Evolutionary conservation across 2,329 filamentous ascomycete species (phyloP).

Genomic region (Clonostachys sp.): DNA sequence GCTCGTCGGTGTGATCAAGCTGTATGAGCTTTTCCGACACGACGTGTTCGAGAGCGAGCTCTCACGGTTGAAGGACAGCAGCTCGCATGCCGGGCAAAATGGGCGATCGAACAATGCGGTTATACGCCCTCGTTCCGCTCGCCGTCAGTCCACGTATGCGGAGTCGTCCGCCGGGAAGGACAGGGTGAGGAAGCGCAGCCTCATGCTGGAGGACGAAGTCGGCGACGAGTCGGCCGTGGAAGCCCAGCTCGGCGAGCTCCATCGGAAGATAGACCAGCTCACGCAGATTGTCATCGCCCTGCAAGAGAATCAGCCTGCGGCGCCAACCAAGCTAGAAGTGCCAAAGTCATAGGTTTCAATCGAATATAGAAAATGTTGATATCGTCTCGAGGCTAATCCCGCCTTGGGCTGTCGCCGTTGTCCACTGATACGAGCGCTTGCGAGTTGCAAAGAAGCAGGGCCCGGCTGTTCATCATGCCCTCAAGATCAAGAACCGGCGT

Average conservation of each 20-base stretch:
- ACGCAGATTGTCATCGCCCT: constrained; percentile 1
- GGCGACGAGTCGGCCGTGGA: neutral
- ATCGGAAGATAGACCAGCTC: neutral
- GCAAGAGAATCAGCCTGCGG: neutral
- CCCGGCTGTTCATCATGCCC: too few relatives aligned
- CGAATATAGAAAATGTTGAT: too few relatives aligned
- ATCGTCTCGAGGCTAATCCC: too few relatives aligned
- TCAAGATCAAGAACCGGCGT: too few relatives aligned
- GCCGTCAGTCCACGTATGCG: constrained; percentile 4
- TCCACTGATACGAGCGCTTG: too few relatives aligned
- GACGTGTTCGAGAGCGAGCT: constrained; percentile 35
- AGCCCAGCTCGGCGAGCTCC: neutral
- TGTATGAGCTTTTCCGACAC: constrained; percentile 54
- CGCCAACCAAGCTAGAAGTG: neutral
- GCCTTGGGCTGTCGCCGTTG: too few relatives aligned
- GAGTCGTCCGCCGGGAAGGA: neutral
- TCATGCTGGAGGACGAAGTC: neutral
- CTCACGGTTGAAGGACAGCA: constrained; percentile 43
- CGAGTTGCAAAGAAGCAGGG: too few relatives aligned
- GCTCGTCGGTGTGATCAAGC: constrained; percentile 63
- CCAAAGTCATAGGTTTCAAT: too few relatives aligned
- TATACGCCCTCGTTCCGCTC: constrained; percentile 7
- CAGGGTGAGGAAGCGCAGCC: neutral
- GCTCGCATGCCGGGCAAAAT: constrained; percentile 14
- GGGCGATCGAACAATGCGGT: constrained; percentile 10